Evolutionary conservation across 176 grass and related monocot genomes (phyloP), one percentile per base, ranked within the genome.

Genomic region (Carex scoparia): DNA sequence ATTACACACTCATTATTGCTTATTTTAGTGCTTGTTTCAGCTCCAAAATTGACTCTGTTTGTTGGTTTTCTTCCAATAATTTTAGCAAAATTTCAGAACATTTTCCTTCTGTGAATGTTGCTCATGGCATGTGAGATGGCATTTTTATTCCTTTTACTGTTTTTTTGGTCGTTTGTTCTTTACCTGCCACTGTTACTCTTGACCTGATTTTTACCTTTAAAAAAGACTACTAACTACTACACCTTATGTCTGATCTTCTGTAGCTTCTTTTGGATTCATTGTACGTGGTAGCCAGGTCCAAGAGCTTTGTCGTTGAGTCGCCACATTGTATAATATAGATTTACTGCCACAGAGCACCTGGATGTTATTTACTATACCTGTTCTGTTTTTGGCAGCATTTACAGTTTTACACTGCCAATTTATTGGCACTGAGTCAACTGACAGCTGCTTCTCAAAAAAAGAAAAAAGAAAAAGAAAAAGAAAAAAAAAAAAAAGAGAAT

Each of bases 321-420:
- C 15, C 38, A 71, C 68, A 76, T 54, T 53, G 23, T 30, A 53
- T 31, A 48, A 76, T 31, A 14, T 4, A 31, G 0, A 0, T 5
- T 53, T 54, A 12, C n/a, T 30, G 37, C 6, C 44, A 51, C 48
- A 76, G 42, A 54, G 5, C 23, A 76, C 54, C 19, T 76, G 5
- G 9, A 6, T 30, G 0, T 51, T 54, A 76, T 76, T 54, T 76
- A 76, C 71, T 76, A 0, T 19, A 46, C 10, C 12, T 54, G 14
- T 76, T 30, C 38, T 46, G 16, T 19, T 19, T 71, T 71, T 71
- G 68, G 71, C 71, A 76, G 71, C 48, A 76, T 76, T 75, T 54
- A 76, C 48, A 54, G 23, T 53, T 76, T 75, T 54, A 76, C 48
- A 54, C 48, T 53, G 71, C 71, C 71, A 76, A 76, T 54, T 76